Evolutionary conservation across 495 filamentous ascomycete genomes (phyloP).

Genomic region (Podospora pseudopauciseta): DNA sequence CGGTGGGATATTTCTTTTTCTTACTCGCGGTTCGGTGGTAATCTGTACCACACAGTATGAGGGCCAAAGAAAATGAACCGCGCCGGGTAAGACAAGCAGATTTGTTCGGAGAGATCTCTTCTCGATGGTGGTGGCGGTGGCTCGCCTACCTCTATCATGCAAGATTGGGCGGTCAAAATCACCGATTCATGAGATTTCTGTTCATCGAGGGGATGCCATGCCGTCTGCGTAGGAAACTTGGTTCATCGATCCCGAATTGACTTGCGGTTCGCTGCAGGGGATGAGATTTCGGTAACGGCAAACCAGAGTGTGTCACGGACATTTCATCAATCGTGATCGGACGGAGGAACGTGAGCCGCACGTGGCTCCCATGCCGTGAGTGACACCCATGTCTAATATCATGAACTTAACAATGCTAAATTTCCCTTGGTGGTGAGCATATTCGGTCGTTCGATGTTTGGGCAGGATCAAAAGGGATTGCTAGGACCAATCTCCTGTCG

Average conservation of each 20-base stretch:
- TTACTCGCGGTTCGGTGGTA: not conserved
- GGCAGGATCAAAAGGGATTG: not conserved
- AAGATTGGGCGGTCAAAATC: not conserved
- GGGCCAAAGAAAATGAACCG: not conserved
- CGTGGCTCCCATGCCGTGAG: not conserved
- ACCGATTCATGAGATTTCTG: not conserved
- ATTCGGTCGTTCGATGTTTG: not conserved
- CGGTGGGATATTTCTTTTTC: not conserved
- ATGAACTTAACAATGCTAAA: not conserved
- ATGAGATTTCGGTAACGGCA: not conserved
- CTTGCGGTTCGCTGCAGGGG: not conserved
- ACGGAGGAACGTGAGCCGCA: not conserved
- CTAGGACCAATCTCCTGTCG: not conserved
- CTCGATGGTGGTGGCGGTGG: not conserved
- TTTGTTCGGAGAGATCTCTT: not conserved
- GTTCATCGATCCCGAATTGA: not conserved
- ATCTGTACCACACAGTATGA: not conserved
- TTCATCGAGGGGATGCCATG: not conserved
- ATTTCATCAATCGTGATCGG: not conserved
- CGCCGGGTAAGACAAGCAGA: not conserved
- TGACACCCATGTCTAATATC: not conserved
- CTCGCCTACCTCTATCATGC: not conserved
- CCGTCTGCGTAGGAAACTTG: not conserved
- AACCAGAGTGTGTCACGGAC: not conserved
- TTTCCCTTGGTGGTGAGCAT: not conserved